Evolutionary conservation across 352 stramenopile species (phyloP).

Genomic region (Phytophthora macrochlamydospora): DNA sequence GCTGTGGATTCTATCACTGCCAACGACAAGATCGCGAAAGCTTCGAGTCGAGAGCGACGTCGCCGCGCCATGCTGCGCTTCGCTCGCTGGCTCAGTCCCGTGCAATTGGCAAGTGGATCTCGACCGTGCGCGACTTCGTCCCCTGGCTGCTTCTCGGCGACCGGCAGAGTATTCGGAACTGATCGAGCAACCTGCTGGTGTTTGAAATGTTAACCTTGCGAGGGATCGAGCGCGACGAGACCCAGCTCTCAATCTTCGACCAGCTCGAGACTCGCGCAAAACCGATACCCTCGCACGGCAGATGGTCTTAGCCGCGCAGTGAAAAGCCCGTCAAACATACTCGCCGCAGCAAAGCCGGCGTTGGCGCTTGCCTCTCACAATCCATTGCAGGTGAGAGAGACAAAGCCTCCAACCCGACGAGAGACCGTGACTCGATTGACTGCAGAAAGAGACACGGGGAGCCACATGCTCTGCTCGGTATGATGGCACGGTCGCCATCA

Average conservation of each 20-base stretch:
- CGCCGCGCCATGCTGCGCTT: slow-evolving; percentile 23
- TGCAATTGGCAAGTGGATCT: slow-evolving; percentile 22
- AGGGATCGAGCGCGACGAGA: background rate
- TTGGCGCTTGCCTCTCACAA: slow-evolving; percentile 10
- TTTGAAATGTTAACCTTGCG: slow-evolving; percentile 9
- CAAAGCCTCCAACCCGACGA: slow-evolving; percentile 6
- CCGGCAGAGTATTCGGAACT: slow-evolving; percentile 32
- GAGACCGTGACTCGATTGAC: slow-evolving; percentile 11
- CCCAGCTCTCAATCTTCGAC: background rate
- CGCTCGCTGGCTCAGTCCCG: slow-evolving; percentile 7
- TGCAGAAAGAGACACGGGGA: slow-evolving; percentile 14
- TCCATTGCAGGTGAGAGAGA: slow-evolving; percentile 17
- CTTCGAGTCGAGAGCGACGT: slow-evolving; percentile 13
- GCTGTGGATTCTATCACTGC: background rate
- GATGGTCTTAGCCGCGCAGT: background rate
- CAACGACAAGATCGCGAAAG: slow-evolving; percentile 5
- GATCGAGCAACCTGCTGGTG: slow-evolving; percentile 9
- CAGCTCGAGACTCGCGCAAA: slow-evolving; percentile 2
- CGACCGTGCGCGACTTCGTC: slow-evolving; percentile 3
- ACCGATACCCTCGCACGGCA: slow-evolving; percentile 18
- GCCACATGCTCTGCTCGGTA: slow-evolving; percentile 2
- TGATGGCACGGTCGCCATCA: slow-evolving; percentile 8
- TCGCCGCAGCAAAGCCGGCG: background rate
- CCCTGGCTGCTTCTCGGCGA: slow-evolving; percentile 10
- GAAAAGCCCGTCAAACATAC: slow-evolving; percentile 13